Evolutionary conservation across 139 green algal genomes (phyloP), one percentile per base, ranked within the genome.

Genomic region (Haematococcus lacustris): DNA sequence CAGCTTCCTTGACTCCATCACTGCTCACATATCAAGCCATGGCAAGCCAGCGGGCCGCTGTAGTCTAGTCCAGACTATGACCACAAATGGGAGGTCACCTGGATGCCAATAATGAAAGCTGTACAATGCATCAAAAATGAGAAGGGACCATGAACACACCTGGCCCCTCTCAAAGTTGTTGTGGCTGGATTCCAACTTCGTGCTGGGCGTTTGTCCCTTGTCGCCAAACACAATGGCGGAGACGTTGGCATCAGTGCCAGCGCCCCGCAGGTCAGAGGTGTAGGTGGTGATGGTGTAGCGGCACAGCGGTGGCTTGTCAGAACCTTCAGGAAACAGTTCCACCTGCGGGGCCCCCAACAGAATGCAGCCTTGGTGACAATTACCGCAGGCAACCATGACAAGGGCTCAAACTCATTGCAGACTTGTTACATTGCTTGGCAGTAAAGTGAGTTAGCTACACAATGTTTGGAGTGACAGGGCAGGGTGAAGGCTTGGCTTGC

Each of bases 201-300:
- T 72, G 43, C 40, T n/a, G 33, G 78, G 71, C 57, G 73, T 87
- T 40, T 82, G 75, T 57, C 71, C 74, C 51, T 84, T 84, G 38
- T 84, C 80, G 2, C 83, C 83, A 69, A 76, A 72, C 25, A 88
- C 68, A 6, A 85, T 82, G 69, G 75, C 78, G 60, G 40, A 74
- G 7, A 88, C 83, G 51, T 83, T 82, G 30, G 80, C 83, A 64
- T 86, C 80, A 9, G 83, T 88, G 63, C 78, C 83, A 9, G 83
- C 80, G 2, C 80, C 83, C 13, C 83, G 73, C 39, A 82, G 78
- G 65, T 88, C 83, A 3, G 67, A 78, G 3, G 83, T 88, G 73
- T 85, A 76, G 3, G 76, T 77, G n/a, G 74, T 74, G 41, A 88
- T 76, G 23, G 68, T 77, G 75, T 88, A 86, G 38, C 78, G 73